Conservation (phyloP, 73 alveolate species). For the Paramecium pentaurelia region DNA sequence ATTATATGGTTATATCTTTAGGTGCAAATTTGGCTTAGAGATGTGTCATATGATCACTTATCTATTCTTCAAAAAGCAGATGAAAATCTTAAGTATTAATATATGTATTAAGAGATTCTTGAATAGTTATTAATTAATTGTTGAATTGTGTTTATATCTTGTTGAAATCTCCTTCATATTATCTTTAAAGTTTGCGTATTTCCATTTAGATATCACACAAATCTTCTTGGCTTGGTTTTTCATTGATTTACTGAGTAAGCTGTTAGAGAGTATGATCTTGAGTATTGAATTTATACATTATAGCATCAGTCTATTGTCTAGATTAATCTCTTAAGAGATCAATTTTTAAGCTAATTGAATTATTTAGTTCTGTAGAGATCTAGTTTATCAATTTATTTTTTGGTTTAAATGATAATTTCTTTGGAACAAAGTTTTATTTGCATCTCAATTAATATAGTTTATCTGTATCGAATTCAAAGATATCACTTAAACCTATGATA, state of each 20-base stretch:
- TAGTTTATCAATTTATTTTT: not conserved
- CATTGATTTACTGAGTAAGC: not conserved
- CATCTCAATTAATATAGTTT: not conserved
- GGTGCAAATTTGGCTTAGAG: not conserved
- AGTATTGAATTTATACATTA: not conserved
- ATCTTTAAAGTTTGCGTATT: not conserved
- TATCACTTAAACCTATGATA: not conserved
- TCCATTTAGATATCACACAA: not conserved
- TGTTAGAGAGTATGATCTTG: not conserved
- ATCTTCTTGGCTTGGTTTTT: not conserved
- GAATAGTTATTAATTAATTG: not conserved
- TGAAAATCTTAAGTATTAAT: not conserved
- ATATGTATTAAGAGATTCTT: not conserved
- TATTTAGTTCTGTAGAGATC: not conserved
- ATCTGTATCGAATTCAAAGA: not conserved
- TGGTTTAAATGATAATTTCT: not conserved
- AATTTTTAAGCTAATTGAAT: not conserved
- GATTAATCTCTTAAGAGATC: not conserved
- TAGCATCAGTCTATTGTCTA: not conserved
- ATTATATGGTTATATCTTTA: not conserved
- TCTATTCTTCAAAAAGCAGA: not conserved
- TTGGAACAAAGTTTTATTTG: not conserved
- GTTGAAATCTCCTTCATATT: not conserved
- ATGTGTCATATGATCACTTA: not conserved
- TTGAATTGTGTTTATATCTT: not conserved